Evolutionary conservation across 352 stramenopile genomes (phyloP).

Genomic region (Phytophthora sp.): DNA sequence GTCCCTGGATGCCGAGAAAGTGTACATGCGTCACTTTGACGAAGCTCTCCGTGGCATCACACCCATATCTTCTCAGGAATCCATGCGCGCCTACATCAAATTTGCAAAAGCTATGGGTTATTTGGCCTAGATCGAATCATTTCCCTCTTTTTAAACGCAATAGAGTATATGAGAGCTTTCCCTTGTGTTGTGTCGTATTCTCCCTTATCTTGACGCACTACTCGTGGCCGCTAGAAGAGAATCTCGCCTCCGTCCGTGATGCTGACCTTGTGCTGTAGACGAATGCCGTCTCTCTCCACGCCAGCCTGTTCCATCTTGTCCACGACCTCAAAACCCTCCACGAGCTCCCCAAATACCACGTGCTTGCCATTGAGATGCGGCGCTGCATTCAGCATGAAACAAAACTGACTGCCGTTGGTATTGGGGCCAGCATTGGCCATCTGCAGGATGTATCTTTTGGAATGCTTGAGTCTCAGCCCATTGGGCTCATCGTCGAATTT

Average conservation of each 20-base stretch:
- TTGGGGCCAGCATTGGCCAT: constrained; percentile 98
- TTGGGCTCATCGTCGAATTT: constrained; percentile 99
- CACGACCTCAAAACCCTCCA: constrained; percentile 84
- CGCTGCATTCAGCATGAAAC: constrained; percentile 93
- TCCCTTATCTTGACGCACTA: neutral
- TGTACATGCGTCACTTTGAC: constrained; percentile 71
- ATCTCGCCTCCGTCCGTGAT: constrained; percentile 80
- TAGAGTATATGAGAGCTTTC: constrained; percentile 18
- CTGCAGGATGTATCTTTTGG: constrained; percentile 84
- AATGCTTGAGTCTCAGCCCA: constrained; percentile 76
- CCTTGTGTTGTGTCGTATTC: neutral
- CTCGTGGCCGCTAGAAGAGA: constrained; percentile 36
- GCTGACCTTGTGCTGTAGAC: constrained; percentile 76
- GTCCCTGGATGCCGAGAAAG: constrained; percentile 55
- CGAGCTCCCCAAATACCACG: constrained; percentile 87
- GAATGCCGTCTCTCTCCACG: constrained; percentile 63
- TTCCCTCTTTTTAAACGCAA: constrained; percentile 8
- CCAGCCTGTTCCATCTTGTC: constrained; percentile 84
- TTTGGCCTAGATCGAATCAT: constrained; percentile 47
- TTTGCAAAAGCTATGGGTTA: constrained; percentile 73
- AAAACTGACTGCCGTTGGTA: constrained; percentile 99
- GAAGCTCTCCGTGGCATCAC: constrained; percentile 52
- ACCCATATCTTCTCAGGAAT: constrained; percentile 62
- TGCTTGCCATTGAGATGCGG: constrained; percentile 85
- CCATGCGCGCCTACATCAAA: constrained; percentile 59